Conservation (phyloP, 495 filamentous ascomycete species). For the Staphylotrichum longicolle region DNA sequence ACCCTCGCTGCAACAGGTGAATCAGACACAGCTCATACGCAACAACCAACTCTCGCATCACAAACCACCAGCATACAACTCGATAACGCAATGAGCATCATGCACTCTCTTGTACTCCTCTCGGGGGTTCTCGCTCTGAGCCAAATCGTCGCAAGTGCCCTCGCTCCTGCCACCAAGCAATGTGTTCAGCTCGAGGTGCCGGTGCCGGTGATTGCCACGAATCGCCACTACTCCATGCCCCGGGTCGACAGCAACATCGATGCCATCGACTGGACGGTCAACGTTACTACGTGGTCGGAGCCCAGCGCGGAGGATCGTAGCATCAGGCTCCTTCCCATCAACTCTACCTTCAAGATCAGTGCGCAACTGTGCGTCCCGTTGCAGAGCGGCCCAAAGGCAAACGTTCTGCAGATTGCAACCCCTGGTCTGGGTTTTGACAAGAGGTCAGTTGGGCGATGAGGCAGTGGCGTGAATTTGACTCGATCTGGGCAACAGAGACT, state of each 20-base stretch:
- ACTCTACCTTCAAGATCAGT: not conserved
- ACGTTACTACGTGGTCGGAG: not conserved
- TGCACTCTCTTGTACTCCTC: not conserved
- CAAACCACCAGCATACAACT: not conserved
- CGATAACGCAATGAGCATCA: not conserved
- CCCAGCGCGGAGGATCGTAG: not conserved
- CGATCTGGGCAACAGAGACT: not conserved
- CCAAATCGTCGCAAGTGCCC: not conserved
- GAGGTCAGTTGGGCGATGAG: not conserved
- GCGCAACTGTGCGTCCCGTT: slow-evolving; percentile 8
- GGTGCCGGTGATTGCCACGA: slow-evolving; percentile 1
- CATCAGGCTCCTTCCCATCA: not conserved
- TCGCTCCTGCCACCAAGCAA: not conserved
- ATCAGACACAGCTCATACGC: too few relatives aligned
- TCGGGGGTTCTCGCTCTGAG: not conserved
- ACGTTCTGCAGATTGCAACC: slow-evolving; percentile 4
- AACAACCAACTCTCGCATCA: not conserved
- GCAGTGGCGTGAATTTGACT: not conserved
- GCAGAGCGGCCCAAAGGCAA: not conserved
- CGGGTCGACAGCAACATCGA: slow-evolving; percentile 7
- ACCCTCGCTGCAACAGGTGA: too few relatives aligned
- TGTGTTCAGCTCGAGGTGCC: slow-evolving; percentile 3
- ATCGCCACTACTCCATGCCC: slow-evolving; percentile 3
- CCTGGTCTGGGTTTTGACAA: slow-evolving; percentile 1
- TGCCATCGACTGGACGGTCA: slow-evolving; percentile 8